Evolutionary conservation across 2,329 filamentous ascomycete genomes (phyloP).

Genomic region (Lasiodiplodia citricola): DNA sequence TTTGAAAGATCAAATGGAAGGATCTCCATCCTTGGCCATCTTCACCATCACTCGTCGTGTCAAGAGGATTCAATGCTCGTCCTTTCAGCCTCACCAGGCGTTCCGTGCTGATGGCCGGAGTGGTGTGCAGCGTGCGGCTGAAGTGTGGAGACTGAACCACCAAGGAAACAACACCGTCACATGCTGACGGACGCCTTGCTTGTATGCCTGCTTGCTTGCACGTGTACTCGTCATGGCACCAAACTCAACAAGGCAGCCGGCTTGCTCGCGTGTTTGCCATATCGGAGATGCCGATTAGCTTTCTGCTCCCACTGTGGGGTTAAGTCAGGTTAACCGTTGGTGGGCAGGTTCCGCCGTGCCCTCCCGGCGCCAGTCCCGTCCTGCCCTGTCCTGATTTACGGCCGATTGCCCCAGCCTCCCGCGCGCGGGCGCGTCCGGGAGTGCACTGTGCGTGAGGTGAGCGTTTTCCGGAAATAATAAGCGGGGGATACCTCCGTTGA

Average conservation of each 20-base stretch:
- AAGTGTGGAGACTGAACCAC: background rate
- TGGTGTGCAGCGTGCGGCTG: conserved; percentile 9
- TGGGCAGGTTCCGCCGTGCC: conserved; percentile 11
- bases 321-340: conserved; percentile 2
- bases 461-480: conserved; percentile 22
- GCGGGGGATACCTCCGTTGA: conserved; percentile 11
- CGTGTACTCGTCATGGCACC: background rate
- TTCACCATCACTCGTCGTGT: background rate
- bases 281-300: conserved; percentile 24
- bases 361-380: conserved; percentile 20
- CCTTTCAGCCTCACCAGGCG: conserved; percentile 5
- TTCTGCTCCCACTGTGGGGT: conserved; percentile 18
- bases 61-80: background rate
- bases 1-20: background rate
- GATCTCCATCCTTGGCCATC: background rate
- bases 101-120: background rate
- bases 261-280: conserved; percentile 14
- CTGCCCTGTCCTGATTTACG: conserved; percentile 22
- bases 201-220: background rate
- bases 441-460: background rate
- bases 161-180: background rate
- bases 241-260: conserved; percentile 7
- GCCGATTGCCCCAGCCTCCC: conserved; percentile 11
- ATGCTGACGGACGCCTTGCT: conserved; percentile 15
- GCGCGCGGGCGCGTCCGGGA: conserved; percentile 8